Evolutionary conservation across 495 filamentous ascomycete genomes (phyloP), one percentile per base, ranked within the genome.

Genomic region (Penicillium bovifimosum): DNA sequence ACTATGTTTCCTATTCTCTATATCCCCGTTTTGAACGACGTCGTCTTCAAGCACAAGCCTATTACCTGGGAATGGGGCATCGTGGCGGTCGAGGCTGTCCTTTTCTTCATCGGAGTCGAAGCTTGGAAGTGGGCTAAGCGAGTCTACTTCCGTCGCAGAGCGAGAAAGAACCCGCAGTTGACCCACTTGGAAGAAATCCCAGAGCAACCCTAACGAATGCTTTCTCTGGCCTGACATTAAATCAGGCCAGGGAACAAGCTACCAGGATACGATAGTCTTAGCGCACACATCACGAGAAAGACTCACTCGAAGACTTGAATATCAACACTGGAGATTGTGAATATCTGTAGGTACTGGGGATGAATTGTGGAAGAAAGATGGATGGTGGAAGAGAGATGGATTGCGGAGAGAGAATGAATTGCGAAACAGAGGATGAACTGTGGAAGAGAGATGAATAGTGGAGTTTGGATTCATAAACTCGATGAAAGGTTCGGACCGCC

Each of bases 41-140:
- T 70, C 4, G 82, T 88, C 35, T 87, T 88, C 70, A 84, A 83
- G 58, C 85, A 87, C 56, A 67, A 65, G 10, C 72, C 75, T 3
- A 86, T 88, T 50, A 73, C 63, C 26, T 87, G 83, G 84, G 85
- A 86, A 68, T 86, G 85, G 84, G 73, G 65, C 7, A 77, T 86
- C 50, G 82, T 68, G 8, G 57, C 82, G 46, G 60, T 80, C 31
- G 76, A 76, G 36, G 69, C 76, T 0, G 47, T 74, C 2, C 53
- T 86, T 32, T 86, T 86, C 64, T 78, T 86, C 53, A 39, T 65
- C 1, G 83, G 82, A 9, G 70, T 82, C n/a, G 84, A 86, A 64
- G 46, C 60, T 10, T 86, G 82, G 81, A 85, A 86, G 65, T 80
- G 68, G 62, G 73, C 54, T 5, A 87, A 86, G 63, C 64, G 84